Conservation (phyloP, 129 eudicot species). For the Flaveria bidentis region DNA sequence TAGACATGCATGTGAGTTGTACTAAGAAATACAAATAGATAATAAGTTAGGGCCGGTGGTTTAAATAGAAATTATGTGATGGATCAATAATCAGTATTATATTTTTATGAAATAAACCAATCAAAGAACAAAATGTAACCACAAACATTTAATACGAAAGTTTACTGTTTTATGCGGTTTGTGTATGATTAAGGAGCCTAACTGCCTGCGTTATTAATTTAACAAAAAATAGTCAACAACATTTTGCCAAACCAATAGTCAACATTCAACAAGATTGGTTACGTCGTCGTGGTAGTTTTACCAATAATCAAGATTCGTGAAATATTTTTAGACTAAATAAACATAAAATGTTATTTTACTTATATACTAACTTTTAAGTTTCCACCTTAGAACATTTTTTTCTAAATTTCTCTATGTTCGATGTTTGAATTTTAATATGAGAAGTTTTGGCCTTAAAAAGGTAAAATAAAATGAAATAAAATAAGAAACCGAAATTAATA, state of each 20-base stretch:
- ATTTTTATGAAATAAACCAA: background rate
- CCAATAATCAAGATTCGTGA: slow-evolving; percentile 11
- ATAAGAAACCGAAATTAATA: no score
- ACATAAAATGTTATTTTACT: no score
- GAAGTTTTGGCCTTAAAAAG: no score
- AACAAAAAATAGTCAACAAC: background rate
- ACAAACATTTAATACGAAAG: background rate
- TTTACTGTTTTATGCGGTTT: background rate
- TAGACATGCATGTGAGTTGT: no score
- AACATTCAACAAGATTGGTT: background rate
- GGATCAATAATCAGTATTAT: background rate
- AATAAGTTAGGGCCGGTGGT: background rate
- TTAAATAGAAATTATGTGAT: background rate
- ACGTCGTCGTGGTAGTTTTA: slow-evolving; percentile 15
- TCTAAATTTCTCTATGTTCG: no score
- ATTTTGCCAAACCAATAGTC: background rate
- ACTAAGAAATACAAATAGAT: no score
- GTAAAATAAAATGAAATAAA: no score
- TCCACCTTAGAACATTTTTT: no score
- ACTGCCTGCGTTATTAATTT: background rate
- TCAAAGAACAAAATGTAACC: background rate
- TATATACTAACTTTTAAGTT: no score
- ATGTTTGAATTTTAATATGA: no score
- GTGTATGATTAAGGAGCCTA: background rate
- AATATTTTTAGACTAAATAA: no score